Conservation (phyloP, 2,329 filamentous ascomycete species). For the Capronia coronata region DNA sequence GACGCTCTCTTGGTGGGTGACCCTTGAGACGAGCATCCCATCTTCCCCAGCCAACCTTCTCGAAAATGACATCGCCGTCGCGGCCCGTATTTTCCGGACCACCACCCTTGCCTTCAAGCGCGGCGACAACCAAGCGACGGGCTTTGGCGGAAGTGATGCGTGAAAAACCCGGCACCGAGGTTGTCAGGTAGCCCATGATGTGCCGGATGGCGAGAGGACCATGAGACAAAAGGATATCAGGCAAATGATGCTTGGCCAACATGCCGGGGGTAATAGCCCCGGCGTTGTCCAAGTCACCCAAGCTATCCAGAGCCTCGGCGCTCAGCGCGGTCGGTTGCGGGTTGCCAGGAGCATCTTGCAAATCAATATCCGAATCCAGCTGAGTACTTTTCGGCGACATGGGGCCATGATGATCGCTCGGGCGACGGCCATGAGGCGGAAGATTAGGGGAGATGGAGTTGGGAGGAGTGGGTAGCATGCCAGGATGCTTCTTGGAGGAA, state of each 20-base stretch:
- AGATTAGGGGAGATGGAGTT: slow-evolving; percentile 90
- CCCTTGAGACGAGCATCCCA: slow-evolving; percentile 81
- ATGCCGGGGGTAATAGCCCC: slow-evolving; percentile 78
- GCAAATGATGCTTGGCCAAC: slow-evolving; percentile 83
- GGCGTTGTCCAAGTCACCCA: slow-evolving; percentile 59
- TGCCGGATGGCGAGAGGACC: slow-evolving; percentile 90
- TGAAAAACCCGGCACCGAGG: slow-evolving; percentile 84
- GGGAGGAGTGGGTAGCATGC: slow-evolving; percentile 74
- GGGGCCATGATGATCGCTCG: slow-evolving; percentile 44
- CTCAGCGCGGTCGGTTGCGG: slow-evolving; percentile 36
- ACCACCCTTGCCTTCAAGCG: slow-evolving; percentile 70
- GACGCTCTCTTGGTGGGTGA: slow-evolving; percentile 41
- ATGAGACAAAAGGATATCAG: slow-evolving; percentile 80
- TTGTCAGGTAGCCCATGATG: slow-evolving; percentile 90
- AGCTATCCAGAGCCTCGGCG: slow-evolving; percentile 44
- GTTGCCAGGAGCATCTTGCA: slow-evolving; percentile 61
- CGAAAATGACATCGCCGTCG: slow-evolving; percentile 59
- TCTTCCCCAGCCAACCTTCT: slow-evolving; percentile 95
- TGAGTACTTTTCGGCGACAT: slow-evolving; percentile 41
- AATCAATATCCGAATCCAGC: slow-evolving; percentile 81
- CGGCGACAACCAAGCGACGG: slow-evolving; percentile 82
- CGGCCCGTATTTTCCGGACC: slow-evolving; percentile 48
- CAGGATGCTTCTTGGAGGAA: slow-evolving; percentile 26
- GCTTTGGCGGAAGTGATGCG: slow-evolving; percentile 81
- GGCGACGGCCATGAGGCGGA: slow-evolving; percentile 71